Evolutionary conservation across 225 moss, liverwort and hornwort species (phyloP).

Genomic region (Polytrichum commune): DNA sequence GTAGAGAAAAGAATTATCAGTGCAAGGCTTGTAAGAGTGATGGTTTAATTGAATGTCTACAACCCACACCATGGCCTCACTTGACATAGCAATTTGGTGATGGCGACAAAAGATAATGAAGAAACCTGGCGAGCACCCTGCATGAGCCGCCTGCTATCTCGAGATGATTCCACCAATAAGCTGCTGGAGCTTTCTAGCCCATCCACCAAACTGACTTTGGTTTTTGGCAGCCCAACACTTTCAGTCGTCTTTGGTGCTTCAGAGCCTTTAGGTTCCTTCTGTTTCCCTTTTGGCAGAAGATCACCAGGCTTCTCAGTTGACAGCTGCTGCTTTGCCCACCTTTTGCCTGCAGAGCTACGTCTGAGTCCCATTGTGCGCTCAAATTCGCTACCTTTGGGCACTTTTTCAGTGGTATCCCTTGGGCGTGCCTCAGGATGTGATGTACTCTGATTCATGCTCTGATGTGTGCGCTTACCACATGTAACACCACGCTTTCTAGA

Average conservation of each 20-base stretch:
- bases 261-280: slow-evolving; percentile 22
- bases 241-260: slow-evolving; percentile 26
- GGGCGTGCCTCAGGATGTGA: slow-evolving; percentile 25
- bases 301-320: slow-evolving; percentile 39
- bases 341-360: slow-evolving; percentile 37
- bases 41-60: background rate
- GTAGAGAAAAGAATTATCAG: background rate
- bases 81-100: background rate
- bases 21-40: background rate
- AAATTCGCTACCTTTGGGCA: slow-evolving; percentile 28
- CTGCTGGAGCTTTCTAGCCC: slow-evolving; percentile 33
- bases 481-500: slow-evolving; percentile 34
- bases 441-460: slow-evolving; percentile 19
- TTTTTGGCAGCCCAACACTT: slow-evolving; percentile 26
- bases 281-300: background rate
- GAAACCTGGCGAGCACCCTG: slow-evolving; percentile 91
- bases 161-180: slow-evolving; percentile 58
- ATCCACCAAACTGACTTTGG: slow-evolving; percentile 33
- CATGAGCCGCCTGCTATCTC: slow-evolving; percentile 82
- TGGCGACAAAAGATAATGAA: background rate
- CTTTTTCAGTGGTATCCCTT: slow-evolving; percentile 6
- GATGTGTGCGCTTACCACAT: background rate
- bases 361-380: slow-evolving; percentile 40
- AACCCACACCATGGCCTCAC: background rate
- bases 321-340: slow-evolving; percentile 35